Base-by-base conservation (phyloP, 805 yeast species). In the Metschnikowia borealis region DNA sequence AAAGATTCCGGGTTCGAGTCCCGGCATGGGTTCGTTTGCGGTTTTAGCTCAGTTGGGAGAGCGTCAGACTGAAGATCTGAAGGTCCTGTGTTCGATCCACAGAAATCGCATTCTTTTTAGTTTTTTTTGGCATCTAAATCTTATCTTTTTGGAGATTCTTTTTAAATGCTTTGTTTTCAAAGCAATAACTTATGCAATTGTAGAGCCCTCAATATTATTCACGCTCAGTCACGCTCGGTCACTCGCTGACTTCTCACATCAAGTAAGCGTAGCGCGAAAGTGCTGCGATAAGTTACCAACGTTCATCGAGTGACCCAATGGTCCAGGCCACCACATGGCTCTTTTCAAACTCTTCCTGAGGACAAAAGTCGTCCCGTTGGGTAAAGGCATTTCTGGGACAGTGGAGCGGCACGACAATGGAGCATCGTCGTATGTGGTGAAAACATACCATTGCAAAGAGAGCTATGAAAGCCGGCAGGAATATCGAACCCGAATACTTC, bases 361-460 rank as follows among this genome's bases (percentile, higher is more conserved):
- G 10, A 42, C 26, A 5, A 34, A 15, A 23, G 46, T 44, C 5
- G 39, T 23, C 32, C 39, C 15, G 15, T 63, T 73, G 67, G 56
- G 75, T 62, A 46, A 60, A 56, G 55, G 75, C 59, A 54, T 67
- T 5, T 63, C 71, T 1, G 75, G 74, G 0, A 57, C 48, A 10
- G 75, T 71, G 6, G 71, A 66, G n/a, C 60, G 70, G 23, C 50
- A 51, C 48, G 40, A 46, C 11, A 38, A 18, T 1, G 41, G 39
- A 14, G 6, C 38, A 23, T 11, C 26, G 18, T 15, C 34, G 1
- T 68, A 63, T 49, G 86, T 82, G 0, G 67, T 81, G 3, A 82
- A 82, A 59, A 64, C 65, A 1, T 79, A 77, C 61, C 67, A 65
- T 33, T 51, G 63, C 2, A 66, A 61, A 46, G 83, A 79, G 48